A percentile compares a stretch with the other conserved stretches of the same genome.
phyloP scores from a whole-genome alignment of 1,139 yeast genomes.

The Hyphopichia khmerensis region DNA sequence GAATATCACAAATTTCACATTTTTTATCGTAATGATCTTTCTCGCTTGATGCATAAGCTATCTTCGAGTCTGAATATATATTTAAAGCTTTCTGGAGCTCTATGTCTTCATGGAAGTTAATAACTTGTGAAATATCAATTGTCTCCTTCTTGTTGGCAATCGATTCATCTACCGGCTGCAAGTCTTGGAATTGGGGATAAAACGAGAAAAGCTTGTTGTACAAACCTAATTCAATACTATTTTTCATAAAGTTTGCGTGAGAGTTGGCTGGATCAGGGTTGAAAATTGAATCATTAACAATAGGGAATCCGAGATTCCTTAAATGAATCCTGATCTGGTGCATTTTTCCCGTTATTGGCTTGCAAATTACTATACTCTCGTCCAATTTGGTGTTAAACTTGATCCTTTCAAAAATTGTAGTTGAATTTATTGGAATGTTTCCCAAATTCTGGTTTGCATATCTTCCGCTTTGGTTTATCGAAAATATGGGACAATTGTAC shows the following conservation, averaged over 20 bases:
- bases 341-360: constrained; percentile 71
- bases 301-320: constrained; percentile 64
- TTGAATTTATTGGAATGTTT: constrained; percentile 27
- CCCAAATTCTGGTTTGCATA: constrained; percentile 33
- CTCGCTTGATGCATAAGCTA: constrained; percentile 13
- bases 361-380: constrained; percentile 61
- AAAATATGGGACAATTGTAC: constrained; percentile 37
- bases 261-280: constrained; percentile 18
- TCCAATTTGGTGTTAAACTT: constrained; percentile 24
- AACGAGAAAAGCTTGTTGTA: constrained; percentile 20
- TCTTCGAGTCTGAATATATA: constrained; percentile 9
- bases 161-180: constrained; percentile 13
- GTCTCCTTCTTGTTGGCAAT: constrained; percentile 8
- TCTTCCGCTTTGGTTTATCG: constrained; percentile 34
- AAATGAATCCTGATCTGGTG: constrained; percentile 80
- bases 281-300: constrained; percentile 66
- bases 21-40: constrained; percentile 13
- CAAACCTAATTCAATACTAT: constrained; percentile 26
- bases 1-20: constrained; percentile 50
- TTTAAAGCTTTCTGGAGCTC: constrained; percentile 3
- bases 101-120: constrained; percentile 14
- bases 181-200: constrained; percentile 14
- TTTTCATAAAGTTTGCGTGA: constrained; percentile 16
- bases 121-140: constrained; percentile 16
- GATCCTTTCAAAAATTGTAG: constrained; percentile 31